Evolutionary conservation across 805 yeast genomes (phyloP).

Genomic region (Yarrowia phangngaensis): DNA sequence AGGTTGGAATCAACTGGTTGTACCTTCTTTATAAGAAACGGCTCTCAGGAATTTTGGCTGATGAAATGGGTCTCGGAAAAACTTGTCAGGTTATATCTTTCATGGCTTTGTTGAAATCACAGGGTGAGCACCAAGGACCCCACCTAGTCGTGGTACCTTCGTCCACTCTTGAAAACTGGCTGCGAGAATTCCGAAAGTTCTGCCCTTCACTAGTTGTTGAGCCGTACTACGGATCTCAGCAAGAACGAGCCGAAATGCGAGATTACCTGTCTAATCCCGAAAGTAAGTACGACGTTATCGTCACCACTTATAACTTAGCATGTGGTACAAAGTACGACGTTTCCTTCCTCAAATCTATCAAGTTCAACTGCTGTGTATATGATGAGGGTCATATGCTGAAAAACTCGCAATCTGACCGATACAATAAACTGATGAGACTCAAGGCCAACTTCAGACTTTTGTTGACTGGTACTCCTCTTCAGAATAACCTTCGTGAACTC

Average conservation of each 20-base stretch:
- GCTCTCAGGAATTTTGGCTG: conserved; percentile 91
- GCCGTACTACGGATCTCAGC: conserved; percentile 88
- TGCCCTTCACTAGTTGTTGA: conserved; percentile 76
- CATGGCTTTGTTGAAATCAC: conserved; percentile 74
- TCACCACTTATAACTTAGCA: conserved; percentile 90
- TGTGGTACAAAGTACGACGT: conserved; percentile 81
- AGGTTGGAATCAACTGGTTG: conserved; percentile 96
- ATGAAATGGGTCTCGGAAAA: conserved; percentile 96
- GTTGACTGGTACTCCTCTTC: conserved; percentile 95
- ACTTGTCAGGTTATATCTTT: conserved; percentile 95
- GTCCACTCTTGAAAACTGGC: conserved; percentile 95
- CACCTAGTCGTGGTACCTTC: conserved; percentile 95
- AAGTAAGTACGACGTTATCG: conserved; percentile 73
- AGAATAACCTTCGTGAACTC: conserved; percentile 84
- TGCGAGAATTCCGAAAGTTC: conserved; percentile 86
- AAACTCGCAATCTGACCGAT: conserved; percentile 83
- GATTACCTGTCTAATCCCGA: conserved; percentile 55
- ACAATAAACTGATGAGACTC: conserved; percentile 77
- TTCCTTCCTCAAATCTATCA: conserved; percentile 66
- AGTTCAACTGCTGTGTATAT: conserved; percentile 83
- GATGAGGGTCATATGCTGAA: conserved; percentile 98
- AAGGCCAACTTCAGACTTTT: conserved; percentile 79
- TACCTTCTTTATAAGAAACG: conserved; percentile 69
- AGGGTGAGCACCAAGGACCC: conserved; percentile 60
- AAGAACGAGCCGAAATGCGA: conserved; percentile 80